A percentile compares a stretch with the other conserved stretches of the same genome.
Evolutionary conservation across 805 yeast species (phyloP).

Genomic region (Kazachstania kunashirensis): DNA sequence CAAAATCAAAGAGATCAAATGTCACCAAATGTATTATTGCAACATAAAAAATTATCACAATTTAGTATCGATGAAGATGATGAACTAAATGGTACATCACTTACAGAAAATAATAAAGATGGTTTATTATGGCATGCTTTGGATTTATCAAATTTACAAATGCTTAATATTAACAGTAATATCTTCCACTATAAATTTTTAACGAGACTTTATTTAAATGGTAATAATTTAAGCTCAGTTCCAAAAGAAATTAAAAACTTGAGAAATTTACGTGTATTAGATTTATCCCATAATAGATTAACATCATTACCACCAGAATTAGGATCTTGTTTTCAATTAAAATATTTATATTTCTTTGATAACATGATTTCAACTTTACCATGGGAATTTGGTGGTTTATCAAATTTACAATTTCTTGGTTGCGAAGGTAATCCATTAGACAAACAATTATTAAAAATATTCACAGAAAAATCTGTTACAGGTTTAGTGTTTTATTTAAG

Average conservation of each 20-base stretch:
- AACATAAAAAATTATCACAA: constrained; percentile 35
- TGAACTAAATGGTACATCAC: constrained; percentile 19
- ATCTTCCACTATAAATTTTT: constrained; percentile 75
- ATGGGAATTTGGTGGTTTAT: constrained; percentile 72
- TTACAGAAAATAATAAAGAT: constrained; percentile 26
- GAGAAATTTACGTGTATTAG: constrained; percentile 69
- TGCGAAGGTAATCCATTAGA: constrained; percentile 88
- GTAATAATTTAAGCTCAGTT: constrained; percentile 60
- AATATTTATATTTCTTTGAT: constrained; percentile 80
- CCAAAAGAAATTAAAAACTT: constrained; percentile 64
- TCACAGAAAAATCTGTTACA: constrained; percentile 76
- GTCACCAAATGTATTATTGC: constrained; percentile 26
- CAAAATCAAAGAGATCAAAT: constrained; percentile 15
- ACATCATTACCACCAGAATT: constrained; percentile 71
- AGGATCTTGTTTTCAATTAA: constrained; percentile 71
- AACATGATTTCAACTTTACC: constrained; percentile 73
- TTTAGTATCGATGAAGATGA: constrained; percentile 44
- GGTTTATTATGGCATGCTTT: constrained; percentile 90
- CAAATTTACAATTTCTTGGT: constrained; percentile 79
- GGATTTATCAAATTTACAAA: constrained; percentile 85
- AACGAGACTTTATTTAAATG: constrained; percentile 78
- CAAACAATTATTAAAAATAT: constrained; percentile 47
- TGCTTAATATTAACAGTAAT: constrained; percentile 58
- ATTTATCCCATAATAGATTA: constrained; percentile 69
- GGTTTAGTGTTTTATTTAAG: constrained; percentile 73